These are phyloP conservation scores for Apophysomyces elegans DNA, from an alignment of 371 early-diverging fungal genomes.

Conservation along the genomic window DNA sequence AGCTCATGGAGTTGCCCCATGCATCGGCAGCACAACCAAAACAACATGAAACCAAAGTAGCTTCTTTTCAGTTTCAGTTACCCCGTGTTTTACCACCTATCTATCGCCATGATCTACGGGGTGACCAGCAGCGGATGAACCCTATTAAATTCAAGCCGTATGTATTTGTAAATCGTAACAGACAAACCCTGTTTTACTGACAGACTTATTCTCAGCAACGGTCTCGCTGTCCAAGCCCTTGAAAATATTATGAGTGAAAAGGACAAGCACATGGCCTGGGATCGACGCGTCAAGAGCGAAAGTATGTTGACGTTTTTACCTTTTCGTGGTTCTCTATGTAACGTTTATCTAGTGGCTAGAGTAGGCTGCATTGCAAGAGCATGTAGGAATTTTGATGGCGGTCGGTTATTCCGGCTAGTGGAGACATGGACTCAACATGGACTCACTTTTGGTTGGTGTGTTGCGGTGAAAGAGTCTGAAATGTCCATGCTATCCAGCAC, in stretches of 20 bases:
- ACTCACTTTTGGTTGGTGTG: slow-evolving; percentile 2
- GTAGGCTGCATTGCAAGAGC: slow-evolving; percentile 1
- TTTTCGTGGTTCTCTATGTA: background rate
- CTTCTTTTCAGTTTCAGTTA: background rate
- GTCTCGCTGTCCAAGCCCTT: slow-evolving; percentile 1
- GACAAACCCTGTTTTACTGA: background rate
- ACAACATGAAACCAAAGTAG: background rate
- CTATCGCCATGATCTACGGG: slow-evolving; percentile 1
- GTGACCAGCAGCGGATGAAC: slow-evolving; percentile 4
- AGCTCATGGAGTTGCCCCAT: too few species aligned
- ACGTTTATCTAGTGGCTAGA: slow-evolving; percentile 8
- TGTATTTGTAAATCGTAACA: background rate
- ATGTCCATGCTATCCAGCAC: background rate
- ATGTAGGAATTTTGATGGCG: background rate
- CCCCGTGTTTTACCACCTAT: background rate
- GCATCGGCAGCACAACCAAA: background rate
- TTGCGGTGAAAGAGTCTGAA: background rate
- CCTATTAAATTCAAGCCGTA: slow-evolving; percentile 11
- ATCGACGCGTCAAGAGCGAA: slow-evolving; percentile 1
- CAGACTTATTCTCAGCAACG: background rate
- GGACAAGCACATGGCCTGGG: background rate
- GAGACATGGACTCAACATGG: slow-evolving; percentile 8
- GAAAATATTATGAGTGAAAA: slow-evolving; percentile 3
- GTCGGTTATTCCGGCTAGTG: slow-evolving; percentile 1
- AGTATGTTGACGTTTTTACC: slow-evolving; percentile 7